These are phyloP conservation scores for Annulohypoxylon stygium DNA, from an alignment of 495 filamentous ascomycete species.

Conservation along the genomic window DNA sequence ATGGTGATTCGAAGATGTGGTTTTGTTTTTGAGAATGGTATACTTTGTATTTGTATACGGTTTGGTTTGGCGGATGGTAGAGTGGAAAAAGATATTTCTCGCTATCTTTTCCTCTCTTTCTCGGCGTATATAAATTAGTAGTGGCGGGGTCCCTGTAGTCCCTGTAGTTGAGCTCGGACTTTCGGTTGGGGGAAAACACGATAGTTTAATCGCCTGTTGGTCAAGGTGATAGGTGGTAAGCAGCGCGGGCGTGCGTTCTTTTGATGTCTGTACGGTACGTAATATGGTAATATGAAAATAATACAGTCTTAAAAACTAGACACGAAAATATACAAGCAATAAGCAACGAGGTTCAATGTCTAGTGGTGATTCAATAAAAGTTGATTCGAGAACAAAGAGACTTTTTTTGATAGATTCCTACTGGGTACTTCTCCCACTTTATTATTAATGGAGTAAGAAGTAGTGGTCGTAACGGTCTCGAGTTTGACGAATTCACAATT, in stretches of 20 bases:
- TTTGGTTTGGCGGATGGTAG: background rate
- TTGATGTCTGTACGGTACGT: background rate
- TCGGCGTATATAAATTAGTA: constrained; percentile 41
- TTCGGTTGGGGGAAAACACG: constrained; percentile 39
- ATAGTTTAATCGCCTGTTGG: background rate
- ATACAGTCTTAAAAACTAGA: background rate
- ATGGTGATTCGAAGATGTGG: constrained; percentile 55
- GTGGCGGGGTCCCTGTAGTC: background rate
- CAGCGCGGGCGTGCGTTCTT: constrained; percentile 9
- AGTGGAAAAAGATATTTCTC: constrained; percentile 5
- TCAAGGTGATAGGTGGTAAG: constrained; percentile 23
- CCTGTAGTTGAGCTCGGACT: constrained; percentile 29
- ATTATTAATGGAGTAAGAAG: constrained; percentile 25
- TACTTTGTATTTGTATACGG: constrained; percentile 5
- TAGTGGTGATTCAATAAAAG: background rate
- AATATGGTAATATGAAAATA: background rate
- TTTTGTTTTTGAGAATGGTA: background rate
- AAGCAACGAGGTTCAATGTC: constrained; percentile 14
- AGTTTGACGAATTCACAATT: background rate
- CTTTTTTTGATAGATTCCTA: background rate
- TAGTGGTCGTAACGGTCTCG: constrained; percentile 3
- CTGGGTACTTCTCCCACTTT: background rate
- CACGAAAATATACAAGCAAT: background rate
- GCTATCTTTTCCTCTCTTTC: constrained; percentile 7
- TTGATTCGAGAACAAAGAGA: constrained; percentile 10